phyloP scores from a whole-genome alignment of 2,329 filamentous ascomycete species.

The Lecanicillium sp. region DNA sequence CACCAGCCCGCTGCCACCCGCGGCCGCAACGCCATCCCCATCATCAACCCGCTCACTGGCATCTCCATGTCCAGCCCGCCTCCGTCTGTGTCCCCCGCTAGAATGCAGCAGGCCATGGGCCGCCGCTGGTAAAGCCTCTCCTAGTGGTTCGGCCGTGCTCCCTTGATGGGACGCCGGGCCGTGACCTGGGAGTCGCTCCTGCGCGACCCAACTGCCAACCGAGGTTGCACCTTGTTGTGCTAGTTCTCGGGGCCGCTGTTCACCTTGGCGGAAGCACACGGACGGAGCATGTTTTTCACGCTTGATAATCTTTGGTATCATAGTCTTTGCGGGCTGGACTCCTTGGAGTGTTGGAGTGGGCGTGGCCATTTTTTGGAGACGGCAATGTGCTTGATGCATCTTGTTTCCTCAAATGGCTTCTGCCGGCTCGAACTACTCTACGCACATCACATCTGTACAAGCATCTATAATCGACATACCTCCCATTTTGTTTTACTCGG shows the following conservation, averaged over 20 bases:
- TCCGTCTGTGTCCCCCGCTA: slow-evolving; percentile 55
- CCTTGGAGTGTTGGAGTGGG: no score
- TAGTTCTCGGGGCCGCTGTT: slow-evolving; percentile 20
- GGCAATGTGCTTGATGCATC: slow-evolving; percentile 9
- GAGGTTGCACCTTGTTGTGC: slow-evolving; percentile 9
- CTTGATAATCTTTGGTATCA: slow-evolving; percentile 29
- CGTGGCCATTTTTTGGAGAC: background rate
- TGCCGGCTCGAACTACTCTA: slow-evolving; percentile 11
- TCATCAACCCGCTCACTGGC: slow-evolving; percentile 91
- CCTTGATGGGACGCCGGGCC: slow-evolving; percentile 21
- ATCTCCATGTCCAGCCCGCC: slow-evolving; percentile 83
- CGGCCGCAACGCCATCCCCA: slow-evolving; percentile 90
- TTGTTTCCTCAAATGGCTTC: background rate
- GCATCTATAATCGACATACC: slow-evolving; percentile 40
- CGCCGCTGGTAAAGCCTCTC: slow-evolving; percentile 42
- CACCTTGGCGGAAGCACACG: slow-evolving; percentile 41
- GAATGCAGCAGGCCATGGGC: slow-evolving; percentile 48
- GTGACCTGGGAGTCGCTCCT: slow-evolving; percentile 21
- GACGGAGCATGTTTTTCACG: slow-evolving; percentile 20
- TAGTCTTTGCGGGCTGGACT: slow-evolving; percentile 30
- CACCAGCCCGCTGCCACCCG: slow-evolving; percentile 88
- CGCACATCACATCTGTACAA: slow-evolving; percentile 35
- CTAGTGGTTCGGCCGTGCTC: slow-evolving; percentile 19
- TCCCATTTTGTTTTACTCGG: slow-evolving; percentile 17
- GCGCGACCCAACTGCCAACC: slow-evolving; percentile 3